Evolutionary conservation across 2,329 filamentous ascomycete species (phyloP), one percentile per base, ranked within the genome.

Genomic region (Xylaria sp.): DNA sequence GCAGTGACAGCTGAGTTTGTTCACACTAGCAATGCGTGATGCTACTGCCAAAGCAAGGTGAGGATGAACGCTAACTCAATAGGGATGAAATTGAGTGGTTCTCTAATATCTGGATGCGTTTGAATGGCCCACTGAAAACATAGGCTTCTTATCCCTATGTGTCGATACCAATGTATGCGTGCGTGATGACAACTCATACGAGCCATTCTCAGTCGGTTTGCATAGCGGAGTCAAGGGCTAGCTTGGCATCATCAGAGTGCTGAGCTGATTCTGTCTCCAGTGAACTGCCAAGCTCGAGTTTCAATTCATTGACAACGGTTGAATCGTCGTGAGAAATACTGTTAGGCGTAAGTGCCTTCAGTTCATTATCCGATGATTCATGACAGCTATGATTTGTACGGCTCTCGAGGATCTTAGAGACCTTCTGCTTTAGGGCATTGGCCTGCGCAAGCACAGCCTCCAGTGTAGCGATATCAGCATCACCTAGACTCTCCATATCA

Each of bases 361-460:
- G 50, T 15, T 57, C 50, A 46, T 51, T 63, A 37, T 54, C 49
- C 8, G 43, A 49, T 45, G 55, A 31, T 28, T 64, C 61, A 25
- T 55, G 54, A 8, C 47, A 31, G 52, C 51, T 17, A 60, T 52
- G 61, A 23, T 60, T 65, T 56, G 68, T 69, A 23, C 54, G 61
- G 14, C 43, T 58, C 31, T 63, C 63, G 9, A 83, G 76, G 17
- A 79, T 63, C 52, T 76, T 71, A 25, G 75, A 75, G 65, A 86
- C 81, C 17, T 73, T 74, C n/a, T 72, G 71, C 37, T 74, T 75
- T 73, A 84, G 74, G 23, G 77, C 74, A 47, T 84, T 79, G 65
- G 81, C 77, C 61, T 83, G 80, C 17, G 77, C 76, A 9, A 84
- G 77, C 72, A 84, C 80, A 37, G 79, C 79, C 43, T 80, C 78